A percentile compares a stretch with the other conserved stretches of the same genome.
These are phyloP conservation scores for Podaxis sp. DNA, from an alignment of 768 basidiomycete species.

Conservation along the genomic window DNA sequence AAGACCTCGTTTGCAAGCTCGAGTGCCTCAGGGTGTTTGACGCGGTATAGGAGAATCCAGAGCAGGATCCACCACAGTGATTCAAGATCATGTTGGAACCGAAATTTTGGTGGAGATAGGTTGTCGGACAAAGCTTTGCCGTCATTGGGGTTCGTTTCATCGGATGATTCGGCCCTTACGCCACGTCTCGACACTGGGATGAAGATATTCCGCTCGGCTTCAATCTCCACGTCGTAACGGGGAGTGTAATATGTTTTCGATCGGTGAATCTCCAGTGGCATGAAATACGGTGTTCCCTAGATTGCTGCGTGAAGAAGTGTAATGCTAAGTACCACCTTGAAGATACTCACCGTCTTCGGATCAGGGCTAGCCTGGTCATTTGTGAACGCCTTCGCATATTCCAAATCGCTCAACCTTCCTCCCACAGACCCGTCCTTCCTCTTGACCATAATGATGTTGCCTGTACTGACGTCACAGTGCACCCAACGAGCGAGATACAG, in stretches of 20 bases:
- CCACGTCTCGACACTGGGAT: not conserved
- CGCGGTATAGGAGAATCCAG: not conserved
- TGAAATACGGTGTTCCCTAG: slow-evolving; percentile 17
- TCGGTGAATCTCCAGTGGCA: slow-evolving; percentile 13
- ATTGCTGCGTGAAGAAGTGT: not conserved
- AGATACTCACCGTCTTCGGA: slow-evolving; percentile 11
- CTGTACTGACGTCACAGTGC: slow-evolving; percentile 10
- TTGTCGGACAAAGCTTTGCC: no score
- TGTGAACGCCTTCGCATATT: slow-evolving; percentile 10
- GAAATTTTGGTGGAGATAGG: not conserved
- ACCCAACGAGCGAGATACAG: slow-evolving; percentile 15
- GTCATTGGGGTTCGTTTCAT: no score
- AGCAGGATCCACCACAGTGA: slow-evolving; percentile 10
- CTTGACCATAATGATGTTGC: slow-evolving; percentile 5
- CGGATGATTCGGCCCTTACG: no score
- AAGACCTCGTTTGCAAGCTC: not conserved
- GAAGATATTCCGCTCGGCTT: not conserved
- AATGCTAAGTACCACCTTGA: not conserved
- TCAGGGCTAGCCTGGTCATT: not conserved
- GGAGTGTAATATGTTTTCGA: not conserved
- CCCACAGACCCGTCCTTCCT: not conserved
- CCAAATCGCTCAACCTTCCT: slow-evolving; percentile 2
- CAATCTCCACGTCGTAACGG: not conserved
- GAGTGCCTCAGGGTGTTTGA: not conserved
- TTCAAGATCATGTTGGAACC: slow-evolving; percentile 11